Evolutionary conservation across 192 early-diverging fungal genomes (phyloP), one percentile per base, ranked within the genome.

Genomic region (Rhizophagus prolifer): DNA sequence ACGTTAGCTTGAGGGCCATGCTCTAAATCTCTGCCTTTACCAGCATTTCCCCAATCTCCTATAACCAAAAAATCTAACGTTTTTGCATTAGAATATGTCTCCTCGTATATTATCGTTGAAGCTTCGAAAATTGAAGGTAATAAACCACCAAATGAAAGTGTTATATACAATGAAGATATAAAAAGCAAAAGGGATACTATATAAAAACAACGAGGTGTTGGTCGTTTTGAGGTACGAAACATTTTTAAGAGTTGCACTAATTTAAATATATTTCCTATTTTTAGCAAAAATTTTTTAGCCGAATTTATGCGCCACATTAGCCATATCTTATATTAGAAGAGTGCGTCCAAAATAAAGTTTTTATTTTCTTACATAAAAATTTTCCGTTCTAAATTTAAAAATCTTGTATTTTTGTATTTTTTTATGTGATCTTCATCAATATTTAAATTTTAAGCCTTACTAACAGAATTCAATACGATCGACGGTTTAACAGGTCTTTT

Each of bases 21-120:
- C 19, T 60, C 25, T 14, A 19, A 21, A 61, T 50, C 26, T 30
- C 23, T 50, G 36, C 34, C 67, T 69, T 44, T 21, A 44, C 67
- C 67, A 46, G 31, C 23, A 19, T 28, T 31, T 19, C 72, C 72
- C 72, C 72, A 74, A 74, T 74, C 72, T 36, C 72, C 72, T 25
- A 74, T 21, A 9, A 74, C 21, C 38, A 62, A 44, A 25, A 74
- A 74, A 14, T 74, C 72, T 26, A 74, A 62, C 3, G 19, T 19
- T 19, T 74, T 21, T n/a, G 21, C 34, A 25, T 61, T 38, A 9
- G 44, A 1, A 59, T 58, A 72, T 9, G 26, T 30, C n/a, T 72
- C 71, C 9, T 72, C 25, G 50, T 34, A 59, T 14, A 59, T 36
- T 59, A 4, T 64, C 19, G 62, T 7, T 21, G 50, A 21, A 19